Percentiles rank a stretch among this genome's conserved stretches.
phyloP scores from a whole-genome alignment of 2,329 filamentous ascomycete species.

The Cytospora piceicola region DNA sequence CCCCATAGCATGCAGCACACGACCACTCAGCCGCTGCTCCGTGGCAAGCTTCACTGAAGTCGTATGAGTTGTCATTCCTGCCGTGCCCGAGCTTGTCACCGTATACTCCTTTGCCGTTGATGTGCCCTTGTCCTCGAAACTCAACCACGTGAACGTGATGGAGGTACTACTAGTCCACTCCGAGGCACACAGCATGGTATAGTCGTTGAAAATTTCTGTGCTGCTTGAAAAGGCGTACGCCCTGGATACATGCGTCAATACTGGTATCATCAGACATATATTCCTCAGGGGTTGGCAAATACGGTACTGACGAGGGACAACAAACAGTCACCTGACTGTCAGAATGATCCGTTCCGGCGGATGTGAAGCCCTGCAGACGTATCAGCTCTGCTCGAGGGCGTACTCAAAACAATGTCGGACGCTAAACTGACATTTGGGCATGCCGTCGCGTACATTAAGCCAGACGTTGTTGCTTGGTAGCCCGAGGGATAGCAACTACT shows the following conservation, averaged over 20 bases:
- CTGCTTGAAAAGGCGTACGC: not conserved
- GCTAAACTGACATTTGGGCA: not conserved
- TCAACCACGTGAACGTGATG: not conserved
- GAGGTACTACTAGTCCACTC: not conserved
- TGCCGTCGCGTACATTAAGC: not conserved
- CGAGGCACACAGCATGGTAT: not conserved
- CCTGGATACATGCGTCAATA: not conserved
- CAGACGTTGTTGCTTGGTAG: not conserved
- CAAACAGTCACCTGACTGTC: not conserved
- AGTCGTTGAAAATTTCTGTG: not conserved
- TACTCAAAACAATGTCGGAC: not conserved
- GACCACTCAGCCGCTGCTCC: not conserved
- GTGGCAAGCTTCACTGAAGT: slow-evolving; percentile 1
- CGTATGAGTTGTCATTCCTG: not conserved
- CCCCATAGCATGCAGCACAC: not conserved
- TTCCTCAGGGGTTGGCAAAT: not conserved
- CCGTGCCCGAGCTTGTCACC: slow-evolving; percentile 1
- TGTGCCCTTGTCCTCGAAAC: not conserved
- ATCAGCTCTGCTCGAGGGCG: not conserved
- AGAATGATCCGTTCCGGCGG: not conserved
- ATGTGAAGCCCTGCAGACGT: not conserved
- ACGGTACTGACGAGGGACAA: slow-evolving; percentile 1
- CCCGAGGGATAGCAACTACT: slow-evolving; percentile 1
- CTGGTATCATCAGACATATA: not conserved
- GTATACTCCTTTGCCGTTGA: not conserved